Conservation (phyloP, 23 red algal species). For the Porphyridium purpureum region DNA sequence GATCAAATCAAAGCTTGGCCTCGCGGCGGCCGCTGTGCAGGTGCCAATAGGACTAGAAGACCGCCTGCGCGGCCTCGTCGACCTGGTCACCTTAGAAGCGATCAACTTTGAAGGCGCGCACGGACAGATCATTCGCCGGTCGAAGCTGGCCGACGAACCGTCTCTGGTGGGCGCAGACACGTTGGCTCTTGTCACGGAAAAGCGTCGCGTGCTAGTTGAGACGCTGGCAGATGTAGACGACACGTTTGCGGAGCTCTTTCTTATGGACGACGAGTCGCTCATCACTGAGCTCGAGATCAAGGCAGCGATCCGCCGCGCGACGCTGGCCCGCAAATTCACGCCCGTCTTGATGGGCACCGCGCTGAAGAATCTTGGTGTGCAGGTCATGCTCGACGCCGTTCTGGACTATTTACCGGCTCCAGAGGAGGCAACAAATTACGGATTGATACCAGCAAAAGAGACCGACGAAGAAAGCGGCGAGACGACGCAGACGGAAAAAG, state of each 20-base stretch:
- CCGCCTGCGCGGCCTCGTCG: constrained; percentile 61
- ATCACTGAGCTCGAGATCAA: constrained; percentile 48
- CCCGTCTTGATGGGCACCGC: constrained; percentile 72
- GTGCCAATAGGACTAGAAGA: constrained; percentile 85
- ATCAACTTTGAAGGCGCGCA: constrained; percentile 85
- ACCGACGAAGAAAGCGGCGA: constrained; percentile 3
- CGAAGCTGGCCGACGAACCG: no score
- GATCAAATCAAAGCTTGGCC: constrained; percentile 40
- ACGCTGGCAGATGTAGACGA: constrained; percentile 91
- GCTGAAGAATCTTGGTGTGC: constrained; percentile 90
- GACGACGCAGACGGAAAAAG: constrained; percentile 17
- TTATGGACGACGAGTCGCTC: constrained; percentile 40
- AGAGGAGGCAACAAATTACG: constrained; percentile 39
- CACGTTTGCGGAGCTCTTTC: constrained; percentile 52
- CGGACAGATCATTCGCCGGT: constrained; percentile 54
- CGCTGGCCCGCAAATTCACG: constrained; percentile 62
- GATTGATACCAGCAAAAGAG: constrained; percentile 8
- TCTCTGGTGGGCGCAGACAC: neutral
- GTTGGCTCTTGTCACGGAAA: neutral
- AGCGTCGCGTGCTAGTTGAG: constrained; percentile 46
- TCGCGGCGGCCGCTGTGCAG: constrained; percentile 51
- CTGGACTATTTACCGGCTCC: constrained; percentile 84
- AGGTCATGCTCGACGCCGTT: constrained; percentile 83
- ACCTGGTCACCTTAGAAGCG: constrained; percentile 59
- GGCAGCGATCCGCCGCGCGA: constrained; percentile 67